phyloP scores from a whole-genome alignment of 495 filamentous ascomycete species.

The Tricharina praecox region DNA sequence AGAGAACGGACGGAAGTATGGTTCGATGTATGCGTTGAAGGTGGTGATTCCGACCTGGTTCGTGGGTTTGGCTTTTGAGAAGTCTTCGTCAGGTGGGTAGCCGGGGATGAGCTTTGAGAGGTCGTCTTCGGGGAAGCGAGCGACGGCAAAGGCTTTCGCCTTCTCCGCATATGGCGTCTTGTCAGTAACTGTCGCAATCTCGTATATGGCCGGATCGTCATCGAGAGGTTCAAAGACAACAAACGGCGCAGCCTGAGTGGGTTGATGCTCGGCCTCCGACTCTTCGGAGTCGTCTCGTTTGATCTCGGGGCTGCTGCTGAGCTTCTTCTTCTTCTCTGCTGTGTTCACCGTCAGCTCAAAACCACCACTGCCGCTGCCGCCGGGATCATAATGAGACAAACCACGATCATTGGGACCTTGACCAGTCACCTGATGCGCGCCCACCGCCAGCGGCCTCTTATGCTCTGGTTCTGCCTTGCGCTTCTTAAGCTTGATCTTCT shows the following conservation, averaged over 20 bases:
- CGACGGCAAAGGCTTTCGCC: constrained; percentile 72
- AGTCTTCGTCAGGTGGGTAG: constrained; percentile 63
- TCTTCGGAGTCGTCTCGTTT: constrained; percentile 41
- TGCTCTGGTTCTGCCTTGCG: constrained; percentile 34
- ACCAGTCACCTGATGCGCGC: constrained; percentile 46
- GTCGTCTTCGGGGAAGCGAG: constrained; percentile 61
- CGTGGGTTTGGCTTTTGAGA: constrained; percentile 78
- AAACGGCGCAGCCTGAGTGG: constrained; percentile 60
- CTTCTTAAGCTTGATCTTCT: constrained; percentile 39
- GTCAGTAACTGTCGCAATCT: constrained; percentile 57
- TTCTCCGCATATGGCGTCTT: constrained; percentile 68
- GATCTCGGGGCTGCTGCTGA: constrained; percentile 28
- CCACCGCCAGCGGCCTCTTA: constrained; percentile 42
- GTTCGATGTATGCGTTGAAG: constrained; percentile 74
- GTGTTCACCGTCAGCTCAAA: constrained; percentile 20
- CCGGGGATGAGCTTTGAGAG: constrained; percentile 73
- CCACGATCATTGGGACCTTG: constrained; percentile 36
- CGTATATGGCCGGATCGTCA: constrained; percentile 85
- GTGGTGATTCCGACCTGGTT: constrained; percentile 86
- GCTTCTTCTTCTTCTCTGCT: constrained; percentile 35
- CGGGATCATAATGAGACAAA: constrained; percentile 36
- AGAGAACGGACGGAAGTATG: constrained; percentile 72
- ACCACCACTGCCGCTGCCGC: constrained; percentile 43
- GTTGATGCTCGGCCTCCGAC: constrained; percentile 46
- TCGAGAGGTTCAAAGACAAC: constrained; percentile 60